phyloP scores from a whole-genome alignment of 768 basidiomycete genomes.

The Infundibulicybe gibba region DNA sequence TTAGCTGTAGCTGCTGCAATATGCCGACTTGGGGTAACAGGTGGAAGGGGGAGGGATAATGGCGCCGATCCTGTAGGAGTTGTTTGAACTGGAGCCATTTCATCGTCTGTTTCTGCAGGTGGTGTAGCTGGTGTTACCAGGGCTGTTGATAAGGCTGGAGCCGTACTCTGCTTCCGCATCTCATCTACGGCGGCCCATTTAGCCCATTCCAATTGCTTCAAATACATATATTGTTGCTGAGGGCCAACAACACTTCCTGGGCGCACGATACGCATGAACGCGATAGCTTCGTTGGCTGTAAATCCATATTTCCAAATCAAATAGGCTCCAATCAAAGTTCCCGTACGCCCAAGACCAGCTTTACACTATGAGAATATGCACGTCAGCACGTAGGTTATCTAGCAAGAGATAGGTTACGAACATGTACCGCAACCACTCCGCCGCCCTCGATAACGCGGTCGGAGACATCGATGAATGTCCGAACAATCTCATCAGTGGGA shows the following conservation, averaged over 20 bases:
- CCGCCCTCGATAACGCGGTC: conserved; percentile 75
- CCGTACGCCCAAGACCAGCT: conserved; percentile 94
- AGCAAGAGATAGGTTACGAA: conserved; percentile 32
- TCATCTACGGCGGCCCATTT: conserved; percentile 92
- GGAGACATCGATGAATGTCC: conserved; percentile 84
- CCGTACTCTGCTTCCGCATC: conserved; percentile 47
- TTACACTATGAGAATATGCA: conserved; percentile 62
- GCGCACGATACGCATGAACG: conserved; percentile 96
- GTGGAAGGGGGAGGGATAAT: conserved; percentile 42
- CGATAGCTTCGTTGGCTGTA: conserved; percentile 93
- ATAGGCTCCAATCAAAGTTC: conserved; percentile 96
- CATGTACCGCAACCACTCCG: conserved; percentile 86
- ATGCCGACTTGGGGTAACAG: conserved; percentile 80
- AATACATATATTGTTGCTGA: conserved; percentile 92
- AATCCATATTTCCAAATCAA: conserved; percentile 99
- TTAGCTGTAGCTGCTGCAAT: conserved; percentile 67
- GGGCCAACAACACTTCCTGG: conserved; percentile 93
- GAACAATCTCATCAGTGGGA: conserved; percentile 92
- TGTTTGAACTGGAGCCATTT: conserved; percentile 40
- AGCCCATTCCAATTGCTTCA: conserved; percentile 91
- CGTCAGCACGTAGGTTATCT: conserved; percentile 13
- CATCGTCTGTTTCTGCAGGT: conserved; percentile 73
- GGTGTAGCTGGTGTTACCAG: conserved; percentile 76
- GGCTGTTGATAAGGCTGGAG: conserved; percentile 32
- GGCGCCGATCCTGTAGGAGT: conserved; percentile 31